Conservation (phyloP, 106 monocot species). For the Phalaenopsis equestris region DNA sequence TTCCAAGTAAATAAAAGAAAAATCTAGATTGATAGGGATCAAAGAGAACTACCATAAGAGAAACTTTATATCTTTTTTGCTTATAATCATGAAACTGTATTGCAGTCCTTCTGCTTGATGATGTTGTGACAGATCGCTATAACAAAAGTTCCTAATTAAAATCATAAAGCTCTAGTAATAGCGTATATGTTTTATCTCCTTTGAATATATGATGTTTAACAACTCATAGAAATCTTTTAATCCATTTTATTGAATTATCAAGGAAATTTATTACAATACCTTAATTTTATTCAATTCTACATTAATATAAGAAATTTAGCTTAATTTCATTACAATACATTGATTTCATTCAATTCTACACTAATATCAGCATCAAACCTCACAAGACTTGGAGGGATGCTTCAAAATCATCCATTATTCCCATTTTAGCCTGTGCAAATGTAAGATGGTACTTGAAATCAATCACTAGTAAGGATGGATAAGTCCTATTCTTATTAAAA, state of each 20-base stretch:
- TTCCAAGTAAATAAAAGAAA: neutral
- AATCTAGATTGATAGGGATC: neutral
- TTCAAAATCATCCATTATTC: slow-evolving; percentile 87
- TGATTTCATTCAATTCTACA: slow-evolving; percentile 77
- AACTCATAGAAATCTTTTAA: neutral
- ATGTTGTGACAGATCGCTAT: slow-evolving; percentile 65
- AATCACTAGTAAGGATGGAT: neutral
- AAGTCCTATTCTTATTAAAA: neutral
- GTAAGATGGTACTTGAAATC: neutral
- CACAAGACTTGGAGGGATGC: slow-evolving; percentile 84
- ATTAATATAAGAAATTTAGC: no score
- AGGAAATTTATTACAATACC: slow-evolving; percentile 15
- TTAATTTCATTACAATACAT: no score
- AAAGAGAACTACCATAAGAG: slow-evolving; percentile 51
- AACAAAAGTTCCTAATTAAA: slow-evolving; percentile 4
- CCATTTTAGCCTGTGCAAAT: slow-evolving; percentile 75
- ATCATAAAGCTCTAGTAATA: neutral
- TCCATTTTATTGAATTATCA: neutral
- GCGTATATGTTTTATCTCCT: neutral
- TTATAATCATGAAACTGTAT: slow-evolving; percentile 67
- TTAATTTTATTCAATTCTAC: no score
- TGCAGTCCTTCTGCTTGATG: slow-evolving; percentile 52
- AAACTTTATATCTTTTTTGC: slow-evolving; percentile 69
- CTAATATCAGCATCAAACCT: slow-evolving; percentile 86
- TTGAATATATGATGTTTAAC: neutral